Percentiles rank a stretch among this genome's conserved stretches.
Conservation (phyloP, 2,329 filamentous ascomycete genomes). For the Mycosphaerelloides madeirae region DNA sequence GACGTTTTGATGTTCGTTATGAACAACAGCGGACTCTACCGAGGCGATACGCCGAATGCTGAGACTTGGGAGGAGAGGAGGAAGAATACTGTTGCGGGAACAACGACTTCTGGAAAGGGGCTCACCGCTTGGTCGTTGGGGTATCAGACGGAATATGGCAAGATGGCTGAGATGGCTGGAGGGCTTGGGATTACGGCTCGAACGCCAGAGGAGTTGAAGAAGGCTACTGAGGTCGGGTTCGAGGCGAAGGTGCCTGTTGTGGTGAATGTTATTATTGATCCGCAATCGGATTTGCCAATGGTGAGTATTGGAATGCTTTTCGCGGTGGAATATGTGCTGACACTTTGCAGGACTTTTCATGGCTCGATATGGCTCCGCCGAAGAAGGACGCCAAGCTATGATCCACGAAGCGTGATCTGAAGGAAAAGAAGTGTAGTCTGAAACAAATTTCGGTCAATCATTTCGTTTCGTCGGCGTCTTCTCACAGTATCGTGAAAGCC, state of each 20-base stretch:
- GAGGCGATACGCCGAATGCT: conserved; percentile 33
- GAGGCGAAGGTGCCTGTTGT: conserved; percentile 45
- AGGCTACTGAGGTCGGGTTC: conserved; percentile 50
- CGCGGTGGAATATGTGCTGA: conserved; percentile 8
- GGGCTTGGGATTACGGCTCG: conserved; percentile 50
- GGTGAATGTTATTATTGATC: conserved; percentile 53
- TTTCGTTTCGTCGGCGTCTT: too few relatives aligned
- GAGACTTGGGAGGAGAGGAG: conserved; percentile 45
- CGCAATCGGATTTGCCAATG: conserved; percentile 25
- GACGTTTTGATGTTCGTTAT: conserved; percentile 35
- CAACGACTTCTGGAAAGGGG: conserved; percentile 38
- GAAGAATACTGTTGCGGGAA: conserved; percentile 35
- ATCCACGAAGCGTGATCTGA: background rate
- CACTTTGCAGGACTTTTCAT: conserved; percentile 25
- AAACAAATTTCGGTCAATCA: too few relatives aligned
- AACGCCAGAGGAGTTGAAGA: conserved; percentile 48
- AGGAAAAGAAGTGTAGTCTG: too few relatives aligned
- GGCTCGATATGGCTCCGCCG: conserved; percentile 28
- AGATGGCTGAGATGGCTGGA: conserved; percentile 52
- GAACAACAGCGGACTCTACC: conserved; percentile 49
- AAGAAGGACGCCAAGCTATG: conserved; percentile 24
- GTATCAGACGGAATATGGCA: conserved; percentile 54
- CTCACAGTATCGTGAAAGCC: too few relatives aligned
- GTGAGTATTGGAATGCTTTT: conserved; percentile 13
- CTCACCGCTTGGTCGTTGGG: conserved; percentile 45